A percentile compares a stretch with the other conserved stretches of the same genome.
Evolutionary conservation across 352 stramenopile species (phyloP).

Genomic region (Globisporangium paroecandrum): DNA sequence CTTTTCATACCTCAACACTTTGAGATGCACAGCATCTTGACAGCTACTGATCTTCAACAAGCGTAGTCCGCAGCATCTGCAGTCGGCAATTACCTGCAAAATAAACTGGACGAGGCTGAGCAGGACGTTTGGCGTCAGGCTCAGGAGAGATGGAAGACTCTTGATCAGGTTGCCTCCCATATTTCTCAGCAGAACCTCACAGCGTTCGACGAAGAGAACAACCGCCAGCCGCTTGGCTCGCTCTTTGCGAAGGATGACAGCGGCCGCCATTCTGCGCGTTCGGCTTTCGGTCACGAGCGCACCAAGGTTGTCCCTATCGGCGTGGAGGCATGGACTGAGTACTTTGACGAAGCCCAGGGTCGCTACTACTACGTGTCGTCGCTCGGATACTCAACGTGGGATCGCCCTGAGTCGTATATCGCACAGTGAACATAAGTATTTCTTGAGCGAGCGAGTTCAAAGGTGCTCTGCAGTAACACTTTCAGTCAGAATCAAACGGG

Average conservation of each 20-base stretch:
- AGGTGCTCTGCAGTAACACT: background rate
- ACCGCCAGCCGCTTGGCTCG: constrained; percentile 5
- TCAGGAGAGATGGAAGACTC: constrained; percentile 30
- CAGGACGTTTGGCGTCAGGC: constrained; percentile 30
- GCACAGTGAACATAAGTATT: background rate
- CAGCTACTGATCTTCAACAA: constrained; percentile 1
- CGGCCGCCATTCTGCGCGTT: background rate
- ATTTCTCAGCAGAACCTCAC: constrained; percentile 8
- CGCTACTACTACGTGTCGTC: constrained; percentile 33
- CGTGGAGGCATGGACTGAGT: constrained; percentile 28
- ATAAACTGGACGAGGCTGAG: constrained; percentile 40
- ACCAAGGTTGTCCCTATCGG: constrained; percentile 24
- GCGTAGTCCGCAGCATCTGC: constrained; percentile 7
- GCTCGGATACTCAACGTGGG: constrained; percentile 24
- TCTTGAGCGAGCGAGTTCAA: background rate
- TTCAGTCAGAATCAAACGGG: background rate
- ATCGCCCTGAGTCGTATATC: constrained; percentile 14
- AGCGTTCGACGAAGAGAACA: background rate
- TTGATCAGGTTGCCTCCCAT: constrained; percentile 23
- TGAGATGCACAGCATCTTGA: background rate
- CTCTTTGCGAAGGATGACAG: constrained; percentile 11
- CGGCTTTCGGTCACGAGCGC: constrained; percentile 1
- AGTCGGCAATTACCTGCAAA: constrained; percentile 33
- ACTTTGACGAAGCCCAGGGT: constrained; percentile 24
- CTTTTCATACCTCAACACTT: background rate